Conservation (phyloP, 2,329 filamentous ascomycete genomes). For the Lachnellula hyalina region DNA sequence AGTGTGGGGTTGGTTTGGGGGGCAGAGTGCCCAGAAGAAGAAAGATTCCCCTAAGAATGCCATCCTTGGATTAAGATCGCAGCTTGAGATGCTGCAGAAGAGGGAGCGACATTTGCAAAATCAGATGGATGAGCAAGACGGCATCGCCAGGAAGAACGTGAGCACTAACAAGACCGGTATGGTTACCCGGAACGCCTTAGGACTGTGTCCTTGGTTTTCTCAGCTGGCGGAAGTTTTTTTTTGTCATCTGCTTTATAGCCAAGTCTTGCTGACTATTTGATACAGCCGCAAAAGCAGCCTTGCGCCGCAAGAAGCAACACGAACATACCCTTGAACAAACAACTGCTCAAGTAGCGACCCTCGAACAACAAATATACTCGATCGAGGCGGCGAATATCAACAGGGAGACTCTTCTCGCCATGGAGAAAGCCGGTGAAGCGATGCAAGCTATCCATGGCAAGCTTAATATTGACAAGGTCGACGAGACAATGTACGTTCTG, state of each 20-base stretch:
- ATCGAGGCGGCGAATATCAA: slow-evolving; percentile 99
- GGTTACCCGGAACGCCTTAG: slow-evolving; percentile 28
- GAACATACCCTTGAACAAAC: slow-evolving; percentile 92
- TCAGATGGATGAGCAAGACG: slow-evolving; percentile 91
- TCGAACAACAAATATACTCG: slow-evolving; percentile 92
- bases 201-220: background rate
- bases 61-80: slow-evolving; percentile 78
- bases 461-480: slow-evolving; percentile 89
- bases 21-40: slow-evolving; percentile 72
- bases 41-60: slow-evolving; percentile 97
- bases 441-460: slow-evolving; percentile 93
- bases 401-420: slow-evolving; percentile 87
- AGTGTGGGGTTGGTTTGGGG: slow-evolving; percentile 90
- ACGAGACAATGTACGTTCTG: slow-evolving; percentile 78
- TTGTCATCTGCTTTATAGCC: background rate
- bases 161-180: slow-evolving; percentile 85
- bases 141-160: slow-evolving; percentile 82
- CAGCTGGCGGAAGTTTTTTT: background rate
- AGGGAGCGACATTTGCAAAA: slow-evolving; percentile 84
- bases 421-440: slow-evolving; percentile 83
- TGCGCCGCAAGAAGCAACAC: slow-evolving; percentile 90
- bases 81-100: slow-evolving; percentile 97
- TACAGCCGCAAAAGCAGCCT: slow-evolving; percentile 80
- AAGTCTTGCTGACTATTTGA: slow-evolving; percentile 9
- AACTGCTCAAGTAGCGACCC: slow-evolving; percentile 77